Percentiles rank a stretch among this genome's conserved stretches.
These are phyloP conservation scores for Cucurbitaria berberidis DNA, from an alignment of 2,329 filamentous ascomycete species.

Conservation along the genomic window DNA sequence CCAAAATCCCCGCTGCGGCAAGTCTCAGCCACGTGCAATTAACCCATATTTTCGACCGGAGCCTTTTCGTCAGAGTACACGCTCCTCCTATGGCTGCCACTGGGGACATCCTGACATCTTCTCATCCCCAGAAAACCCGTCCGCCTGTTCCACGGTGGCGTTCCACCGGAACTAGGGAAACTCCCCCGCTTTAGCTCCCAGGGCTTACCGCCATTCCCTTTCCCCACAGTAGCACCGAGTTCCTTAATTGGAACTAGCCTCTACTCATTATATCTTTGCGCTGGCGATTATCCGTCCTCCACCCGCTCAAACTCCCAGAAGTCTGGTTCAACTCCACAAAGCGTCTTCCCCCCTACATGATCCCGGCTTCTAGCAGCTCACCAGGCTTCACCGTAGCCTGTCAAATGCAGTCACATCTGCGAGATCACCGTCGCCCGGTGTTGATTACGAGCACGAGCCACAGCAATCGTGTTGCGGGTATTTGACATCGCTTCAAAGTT, in stretches of 20 bases:
- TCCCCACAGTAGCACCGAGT: background rate
- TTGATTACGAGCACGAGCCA: background rate
- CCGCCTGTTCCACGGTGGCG: slow-evolving; percentile 4
- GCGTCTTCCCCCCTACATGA: slow-evolving; percentile 5
- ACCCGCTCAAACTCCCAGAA: slow-evolving; percentile 21
- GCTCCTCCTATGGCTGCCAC: background rate
- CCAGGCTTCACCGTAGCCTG: slow-evolving; percentile 1
- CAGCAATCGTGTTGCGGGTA: background rate
- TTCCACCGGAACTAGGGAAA: slow-evolving; percentile 2
- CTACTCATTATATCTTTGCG: slow-evolving; percentile 5
- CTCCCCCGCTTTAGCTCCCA: background rate
- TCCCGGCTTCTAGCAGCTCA: slow-evolving; percentile 2
- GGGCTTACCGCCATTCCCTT: background rate
- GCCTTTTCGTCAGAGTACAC: background rate
- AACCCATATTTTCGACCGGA: no score
- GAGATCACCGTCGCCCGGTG: slow-evolving; percentile 9
- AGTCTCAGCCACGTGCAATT: background rate
- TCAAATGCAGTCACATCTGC: slow-evolving; percentile 7
- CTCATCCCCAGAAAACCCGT: background rate
- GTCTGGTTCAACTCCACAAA: slow-evolving; percentile 6
- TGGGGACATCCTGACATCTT: background rate
- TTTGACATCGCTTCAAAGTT: background rate
- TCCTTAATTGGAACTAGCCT: background rate
- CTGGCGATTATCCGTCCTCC: slow-evolving; percentile 21
- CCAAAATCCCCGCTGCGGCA: background rate